Evolutionary conservation across 225 moss, liverwort and hornwort species (phyloP), one percentile per base, ranked within the genome.

Genomic region (Sphagnum contortum): DNA sequence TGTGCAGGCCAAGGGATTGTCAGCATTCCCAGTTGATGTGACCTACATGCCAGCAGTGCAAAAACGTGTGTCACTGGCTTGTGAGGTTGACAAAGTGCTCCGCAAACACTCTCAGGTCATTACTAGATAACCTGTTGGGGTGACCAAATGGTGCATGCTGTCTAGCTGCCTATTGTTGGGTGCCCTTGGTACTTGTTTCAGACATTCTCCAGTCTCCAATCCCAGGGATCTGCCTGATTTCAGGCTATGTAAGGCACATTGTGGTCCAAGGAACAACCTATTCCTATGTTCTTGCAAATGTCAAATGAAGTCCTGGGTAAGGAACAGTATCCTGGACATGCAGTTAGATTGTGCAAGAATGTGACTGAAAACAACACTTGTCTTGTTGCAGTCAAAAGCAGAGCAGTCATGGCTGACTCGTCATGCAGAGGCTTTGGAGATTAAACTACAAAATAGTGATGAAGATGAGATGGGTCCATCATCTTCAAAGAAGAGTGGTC

Each of bases 1-100:
- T 52, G 44, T 72, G 77, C 88, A 94, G 93, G 72, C 74, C 65
- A 78, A 86, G 60, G 93, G 98, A 49, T 80, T 99, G 58, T 70
- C 83, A 48, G 64, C 82, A 14, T 99, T 99, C 64, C 98, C 98
- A 50, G 73, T 99, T 62, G 85, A 98, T 73, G 73, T 70, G 65
- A 69, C 78, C 4, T 99, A 93, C 57, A 59, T 99, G 68, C 98
- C 98, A 67, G 93, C 93, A 59, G 85, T 85, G 72, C 74, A 91
- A 64, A 88, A 79, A 71, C 91, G 91, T 57, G 79, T 93, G 59
- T 75, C 77, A 65, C 84, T 99, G 70, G 98, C 93, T 64, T 50
- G 82, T 9, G 85, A 89, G 73, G 85, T 93, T 53, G 98, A 99
- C 77, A 99, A 77, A 77, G 79, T 93, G 47, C 60, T 91, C 72